Conservation (phyloP, 305 asterid genomes). For the Plantago rigida region DNA sequence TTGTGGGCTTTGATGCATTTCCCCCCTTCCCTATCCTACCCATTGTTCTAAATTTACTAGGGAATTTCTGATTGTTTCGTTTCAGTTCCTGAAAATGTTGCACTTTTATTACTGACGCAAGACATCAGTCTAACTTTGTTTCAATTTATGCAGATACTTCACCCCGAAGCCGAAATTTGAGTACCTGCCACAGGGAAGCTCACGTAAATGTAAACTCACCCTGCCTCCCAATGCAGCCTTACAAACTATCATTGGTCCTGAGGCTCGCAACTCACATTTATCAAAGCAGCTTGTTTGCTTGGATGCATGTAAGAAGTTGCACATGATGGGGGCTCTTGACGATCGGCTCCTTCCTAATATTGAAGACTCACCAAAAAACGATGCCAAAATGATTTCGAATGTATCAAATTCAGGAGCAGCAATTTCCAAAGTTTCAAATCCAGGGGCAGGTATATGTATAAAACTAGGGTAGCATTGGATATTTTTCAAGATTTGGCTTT, state of each 20-base stretch:
- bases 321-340: slow-evolving; percentile 52
- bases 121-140: background rate
- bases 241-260: slow-evolving; percentile 53
- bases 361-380: slow-evolving; percentile 34
- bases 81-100: background rate
- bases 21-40: background rate
- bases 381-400: slow-evolving; percentile 27
- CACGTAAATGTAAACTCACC: slow-evolving; percentile 47
- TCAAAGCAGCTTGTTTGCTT: slow-evolving; percentile 76
- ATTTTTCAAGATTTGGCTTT: background rate
- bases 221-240: slow-evolving; percentile 72
- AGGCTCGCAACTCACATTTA: slow-evolving; percentile 31
- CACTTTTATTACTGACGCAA: background rate
- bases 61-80: slow-evolving; percentile 8
- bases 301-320: slow-evolving; percentile 82
- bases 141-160: slow-evolving; percentile 36
- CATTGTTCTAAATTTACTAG: background rate
- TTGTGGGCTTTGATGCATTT: too few relatives aligned
- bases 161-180: slow-evolving; percentile 49
- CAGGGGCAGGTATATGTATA: slow-evolving; percentile 51
- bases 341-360: slow-evolving; percentile 50
- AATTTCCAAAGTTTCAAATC: slow-evolving; percentile 28
- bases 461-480: slow-evolving; percentile 3
- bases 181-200: slow-evolving; percentile 41
- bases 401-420: slow-evolving; percentile 29